Evolutionary conservation across 352 stramenopile species (phyloP).

Genomic region (Aphanomyces euteiches): DNA sequence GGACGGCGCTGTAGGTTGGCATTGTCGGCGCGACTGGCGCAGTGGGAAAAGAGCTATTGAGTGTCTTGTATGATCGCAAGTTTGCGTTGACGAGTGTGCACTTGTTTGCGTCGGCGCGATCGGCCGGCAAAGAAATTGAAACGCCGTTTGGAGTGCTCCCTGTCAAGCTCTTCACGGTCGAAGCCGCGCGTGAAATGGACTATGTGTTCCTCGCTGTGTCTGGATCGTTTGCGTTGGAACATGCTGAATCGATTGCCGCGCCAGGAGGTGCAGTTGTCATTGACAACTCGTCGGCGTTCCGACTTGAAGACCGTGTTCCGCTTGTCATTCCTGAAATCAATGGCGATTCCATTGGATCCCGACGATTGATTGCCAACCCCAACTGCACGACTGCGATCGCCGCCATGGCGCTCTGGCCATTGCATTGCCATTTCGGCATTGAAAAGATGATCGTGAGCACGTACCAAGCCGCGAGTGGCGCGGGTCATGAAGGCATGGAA

Average conservation of each 20-base stretch:
- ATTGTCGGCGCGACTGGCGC: slow-evolving; percentile 89
- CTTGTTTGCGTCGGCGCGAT: slow-evolving; percentile 94
- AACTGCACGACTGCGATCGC: slow-evolving; percentile 98
- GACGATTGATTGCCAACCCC: slow-evolving; percentile 96
- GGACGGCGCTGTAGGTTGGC: slow-evolving; percentile 37
- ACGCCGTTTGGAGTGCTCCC: slow-evolving; percentile 89
- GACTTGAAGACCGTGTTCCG: slow-evolving; percentile 87
- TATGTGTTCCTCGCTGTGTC: slow-evolving; percentile 97
- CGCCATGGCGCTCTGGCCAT: slow-evolving; percentile 94
- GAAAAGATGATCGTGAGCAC: slow-evolving; percentile 96
- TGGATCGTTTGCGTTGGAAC: slow-evolving; percentile 95
- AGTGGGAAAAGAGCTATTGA: slow-evolving; percentile 96
- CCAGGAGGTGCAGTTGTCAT: slow-evolving; percentile 92
- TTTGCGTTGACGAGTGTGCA: slow-evolving; percentile 91
- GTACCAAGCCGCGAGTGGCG: slow-evolving; percentile 92
- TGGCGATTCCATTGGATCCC: slow-evolving; percentile 71
- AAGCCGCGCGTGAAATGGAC: slow-evolving; percentile 89
- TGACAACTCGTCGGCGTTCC: slow-evolving; percentile 98
- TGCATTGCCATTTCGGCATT: slow-evolving; percentile 95
- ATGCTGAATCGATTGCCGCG: slow-evolving; percentile 88
- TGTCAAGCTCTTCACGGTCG: slow-evolving; percentile 95
- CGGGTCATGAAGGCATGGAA: slow-evolving; percentile 91
- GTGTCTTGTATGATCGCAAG: slow-evolving; percentile 73
- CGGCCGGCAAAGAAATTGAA: slow-evolving; percentile 86
- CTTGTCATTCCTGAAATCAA: slow-evolving; percentile 97